These are phyloP conservation scores for Boletus insuetus DNA, from an alignment of 768 basidiomycete genomes.

Conservation along the genomic window DNA sequence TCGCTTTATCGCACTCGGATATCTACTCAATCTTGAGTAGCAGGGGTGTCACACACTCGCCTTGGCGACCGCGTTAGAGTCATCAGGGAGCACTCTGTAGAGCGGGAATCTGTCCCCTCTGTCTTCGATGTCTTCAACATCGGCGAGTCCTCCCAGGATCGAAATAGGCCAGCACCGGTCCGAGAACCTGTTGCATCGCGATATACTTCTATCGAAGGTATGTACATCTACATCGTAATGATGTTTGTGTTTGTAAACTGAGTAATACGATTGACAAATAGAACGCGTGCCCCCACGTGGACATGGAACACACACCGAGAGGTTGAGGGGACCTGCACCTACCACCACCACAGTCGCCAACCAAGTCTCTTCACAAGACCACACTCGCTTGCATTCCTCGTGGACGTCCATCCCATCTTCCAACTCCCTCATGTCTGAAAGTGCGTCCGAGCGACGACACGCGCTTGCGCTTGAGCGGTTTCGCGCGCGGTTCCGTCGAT, in stretches of 20 bases:
- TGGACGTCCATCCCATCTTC: conserved; percentile 34
- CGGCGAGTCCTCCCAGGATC: conserved; percentile 18
- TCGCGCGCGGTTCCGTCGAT: conserved; percentile 19
- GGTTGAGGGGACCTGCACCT: conserved; percentile 15
- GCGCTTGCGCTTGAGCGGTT: conserved; percentile 37
- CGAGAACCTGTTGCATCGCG: conserved; percentile 10
- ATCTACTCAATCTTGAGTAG: neutral
- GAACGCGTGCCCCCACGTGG: conserved; percentile 17
- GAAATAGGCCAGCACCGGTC: conserved; percentile 9
- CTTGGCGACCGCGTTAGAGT: conserved; percentile 16
- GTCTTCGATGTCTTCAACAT: conserved; percentile 32
- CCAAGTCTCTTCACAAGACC: conserved; percentile 11
- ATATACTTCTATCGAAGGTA: conserved; percentile 12
- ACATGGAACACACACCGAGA: conserved; percentile 8
- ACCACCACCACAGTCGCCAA: conserved; percentile 4
- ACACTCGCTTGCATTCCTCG: conserved; percentile 22
- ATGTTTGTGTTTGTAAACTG: neutral
- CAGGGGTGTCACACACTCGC: conserved; percentile 8
- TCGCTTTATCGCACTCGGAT: neutral
- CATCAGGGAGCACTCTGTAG: conserved; percentile 19
- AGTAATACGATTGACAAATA: conserved; percentile 10
- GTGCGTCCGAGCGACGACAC: conserved; percentile 41
- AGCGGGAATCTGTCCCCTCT: conserved; percentile 23
- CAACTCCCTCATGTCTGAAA: conserved; percentile 44
- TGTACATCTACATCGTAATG: conserved; percentile 3